Conservation (phyloP, 2,329 filamentous ascomycete genomes). For the Penicillium sp. region DNA sequence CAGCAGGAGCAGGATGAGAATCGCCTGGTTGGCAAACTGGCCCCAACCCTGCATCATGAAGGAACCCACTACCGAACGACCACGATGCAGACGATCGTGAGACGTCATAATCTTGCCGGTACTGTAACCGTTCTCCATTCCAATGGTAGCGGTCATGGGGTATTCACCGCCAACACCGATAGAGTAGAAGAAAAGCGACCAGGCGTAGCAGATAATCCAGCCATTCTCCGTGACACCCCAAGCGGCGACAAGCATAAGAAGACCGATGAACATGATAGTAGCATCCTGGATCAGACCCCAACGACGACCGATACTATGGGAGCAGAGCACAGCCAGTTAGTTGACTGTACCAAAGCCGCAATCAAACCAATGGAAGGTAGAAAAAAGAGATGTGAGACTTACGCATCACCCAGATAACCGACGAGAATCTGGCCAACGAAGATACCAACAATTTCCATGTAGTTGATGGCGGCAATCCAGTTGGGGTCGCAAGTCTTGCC, state of each 20-base stretch:
- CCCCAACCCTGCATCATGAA: slow-evolving; percentile 99
- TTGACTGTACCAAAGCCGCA: neutral
- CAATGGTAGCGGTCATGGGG: slow-evolving; percentile 90
- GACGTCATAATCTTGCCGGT: slow-evolving; percentile 79
- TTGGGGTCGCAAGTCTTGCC: slow-evolving; percentile 63
- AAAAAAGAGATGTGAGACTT: slow-evolving; percentile 12
- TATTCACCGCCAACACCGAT: slow-evolving; percentile 70
- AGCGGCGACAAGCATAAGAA: slow-evolving; percentile 81
- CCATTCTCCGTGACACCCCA: slow-evolving; percentile 83
- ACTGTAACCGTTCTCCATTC: slow-evolving; percentile 82
- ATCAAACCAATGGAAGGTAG: neutral
- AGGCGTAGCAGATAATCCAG: slow-evolving; percentile 95
- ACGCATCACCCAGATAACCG: slow-evolving; percentile 68
- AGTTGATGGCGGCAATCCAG: slow-evolving; percentile 79
- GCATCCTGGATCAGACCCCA: slow-evolving; percentile 96
- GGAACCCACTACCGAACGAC: slow-evolving; percentile 87
- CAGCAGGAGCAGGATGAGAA: slow-evolving; percentile 77
- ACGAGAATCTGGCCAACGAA: slow-evolving; percentile 90
- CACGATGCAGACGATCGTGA: slow-evolving; percentile 89
- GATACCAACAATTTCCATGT: slow-evolving; percentile 89
- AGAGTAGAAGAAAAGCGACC: slow-evolving; percentile 87
- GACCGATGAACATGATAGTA: slow-evolving; percentile 83
- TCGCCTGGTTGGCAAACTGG: slow-evolving; percentile 85
- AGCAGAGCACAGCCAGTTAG: neutral
- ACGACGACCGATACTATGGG: slow-evolving; percentile 70